Base-by-base conservation (phyloP, 148 eudicot genomes). In the Chenopodium suecicum region DNA sequence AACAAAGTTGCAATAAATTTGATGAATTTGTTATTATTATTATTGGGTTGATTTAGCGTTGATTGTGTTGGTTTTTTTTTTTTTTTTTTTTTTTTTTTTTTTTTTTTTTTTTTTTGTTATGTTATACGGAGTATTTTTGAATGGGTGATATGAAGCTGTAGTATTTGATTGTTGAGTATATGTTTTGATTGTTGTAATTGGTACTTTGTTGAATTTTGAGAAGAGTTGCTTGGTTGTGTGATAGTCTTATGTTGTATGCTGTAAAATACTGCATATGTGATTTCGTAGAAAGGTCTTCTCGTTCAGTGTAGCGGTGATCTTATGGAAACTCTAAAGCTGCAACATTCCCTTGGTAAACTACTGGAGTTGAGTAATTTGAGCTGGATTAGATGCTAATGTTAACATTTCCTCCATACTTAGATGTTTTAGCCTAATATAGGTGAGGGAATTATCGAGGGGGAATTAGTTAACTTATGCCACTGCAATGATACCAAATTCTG, bases 1-100 rank as follows among this genome's bases (percentile, higher is more conserved):
- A 64, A 81, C 71, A 12, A 47, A n/a, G 10, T 48, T 81, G 56
- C 27, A 81, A 81, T 73, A 73, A 81, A 50, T 81, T 73, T 74
- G 83, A 41, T 41, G 73, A 62, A 63, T 62, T 69, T 27, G 27
- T 62, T 73, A 23, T 70, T 70, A 23, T 70, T 70, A 37, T 11
- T 37, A 7, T 56, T 56, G 22, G 62, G 5, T 56, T 12, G 1
- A 56, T 16, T 5, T 56, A 14, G 20, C 62, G 10, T 22, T 2
- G 27, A 8, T 16, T 72, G n/a, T 72, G 16, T 72, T 34, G 48
- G 2, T 41, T 11, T 70, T 11, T 22, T 20, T 23, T 41, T 41
- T 11, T 70, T 11, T 22, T 20, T 27, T 41, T 41, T 70, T 11
- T 70, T 11, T 22, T 22, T 27, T 41, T 41, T 5, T n/a, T n/a